Evolutionary conservation across 169 alveolate genomes (phyloP).

Genomic region (Plasmodium inui): DNA sequence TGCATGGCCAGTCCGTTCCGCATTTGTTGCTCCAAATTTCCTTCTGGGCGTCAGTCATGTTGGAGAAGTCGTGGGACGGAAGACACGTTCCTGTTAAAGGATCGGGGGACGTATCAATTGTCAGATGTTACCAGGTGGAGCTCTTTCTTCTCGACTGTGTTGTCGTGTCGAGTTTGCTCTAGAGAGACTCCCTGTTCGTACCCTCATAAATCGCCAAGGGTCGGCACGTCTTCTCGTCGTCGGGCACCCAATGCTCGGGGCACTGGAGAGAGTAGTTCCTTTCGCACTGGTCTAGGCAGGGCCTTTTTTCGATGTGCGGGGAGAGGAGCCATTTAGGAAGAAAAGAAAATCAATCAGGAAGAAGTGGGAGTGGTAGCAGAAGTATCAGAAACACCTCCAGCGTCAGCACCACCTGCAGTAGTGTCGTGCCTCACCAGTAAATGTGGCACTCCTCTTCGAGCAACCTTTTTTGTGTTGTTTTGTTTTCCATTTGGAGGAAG

Average conservation of each 20-base stretch:
- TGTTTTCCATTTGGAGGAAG: constrained; percentile 38
- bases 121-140: not conserved
- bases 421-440: constrained; percentile 10
- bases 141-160: not conserved
- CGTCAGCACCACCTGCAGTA: not conserved
- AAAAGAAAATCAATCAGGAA: not conserved
- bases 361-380: not conserved
- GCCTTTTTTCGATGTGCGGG: constrained; percentile 11
- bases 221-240: constrained; percentile 33
- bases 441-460: constrained; percentile 38
- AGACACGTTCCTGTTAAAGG: constrained; percentile 38
- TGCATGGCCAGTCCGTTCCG: constrained; percentile 67
- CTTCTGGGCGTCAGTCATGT: constrained; percentile 51
- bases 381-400: not conserved
- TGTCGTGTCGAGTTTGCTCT: not conserved
- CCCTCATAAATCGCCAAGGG: constrained; percentile 57
- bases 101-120: not conserved
- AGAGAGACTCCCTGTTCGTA: not conserved
- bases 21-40: constrained; percentile 73
- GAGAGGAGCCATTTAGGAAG: not conserved
- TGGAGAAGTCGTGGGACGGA: constrained; percentile 43
- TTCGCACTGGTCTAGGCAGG: constrained; percentile 46
- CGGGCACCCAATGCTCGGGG: constrained; percentile 68
- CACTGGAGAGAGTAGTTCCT: constrained; percentile 59
- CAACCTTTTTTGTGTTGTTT: constrained; percentile 24